Conservation (phyloP, 768 basidiomycete genomes). For the Tricholoma hemisulphureum region DNA sequence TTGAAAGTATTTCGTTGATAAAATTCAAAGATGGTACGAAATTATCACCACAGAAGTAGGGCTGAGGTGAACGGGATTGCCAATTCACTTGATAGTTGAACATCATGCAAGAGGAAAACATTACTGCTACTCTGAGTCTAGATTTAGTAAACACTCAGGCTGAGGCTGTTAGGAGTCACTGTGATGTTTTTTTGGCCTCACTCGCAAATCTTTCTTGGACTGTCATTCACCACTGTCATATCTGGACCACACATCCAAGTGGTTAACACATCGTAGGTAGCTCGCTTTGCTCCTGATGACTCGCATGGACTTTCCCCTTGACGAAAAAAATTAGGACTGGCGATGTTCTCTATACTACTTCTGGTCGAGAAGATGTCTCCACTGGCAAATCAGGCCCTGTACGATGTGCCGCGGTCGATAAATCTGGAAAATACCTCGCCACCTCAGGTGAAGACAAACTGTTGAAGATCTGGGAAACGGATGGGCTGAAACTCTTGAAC, state of each 20-base stretch:
- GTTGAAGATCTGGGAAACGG: slow-evolving; percentile 72
- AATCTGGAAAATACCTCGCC: slow-evolving; percentile 45
- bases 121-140: too few relatives aligned
- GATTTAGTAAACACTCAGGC: too few relatives aligned
- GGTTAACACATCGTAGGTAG: slow-evolving; percentile 51
- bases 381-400: slow-evolving; percentile 55
- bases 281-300: neutral
- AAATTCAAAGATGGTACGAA: too few relatives aligned
- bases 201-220: slow-evolving; percentile 42
- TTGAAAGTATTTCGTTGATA: too few relatives aligned
- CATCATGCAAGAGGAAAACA: too few relatives aligned
- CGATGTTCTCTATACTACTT: slow-evolving; percentile 45
- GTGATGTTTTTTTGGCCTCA: slow-evolving; percentile 50
- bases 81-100: too few relatives aligned
- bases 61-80: too few relatives aligned
- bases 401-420: slow-evolving; percentile 55
- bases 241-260: slow-evolving; percentile 66
- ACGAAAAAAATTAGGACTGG: slow-evolving; percentile 51
- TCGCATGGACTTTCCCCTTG: slow-evolving; percentile 1
- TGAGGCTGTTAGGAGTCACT: too few relatives aligned
- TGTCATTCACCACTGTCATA: slow-evolving; percentile 39
- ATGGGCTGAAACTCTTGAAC: slow-evolving; percentile 53
- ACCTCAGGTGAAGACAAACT: slow-evolving; percentile 79
- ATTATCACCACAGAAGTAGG: too few relatives aligned
- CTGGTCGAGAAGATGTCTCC: slow-evolving; percentile 28